A percentile compares a stretch with the other conserved stretches of the same genome.
Conservation (phyloP, 441 rosid species). For the Erodium moschatum region DNA sequence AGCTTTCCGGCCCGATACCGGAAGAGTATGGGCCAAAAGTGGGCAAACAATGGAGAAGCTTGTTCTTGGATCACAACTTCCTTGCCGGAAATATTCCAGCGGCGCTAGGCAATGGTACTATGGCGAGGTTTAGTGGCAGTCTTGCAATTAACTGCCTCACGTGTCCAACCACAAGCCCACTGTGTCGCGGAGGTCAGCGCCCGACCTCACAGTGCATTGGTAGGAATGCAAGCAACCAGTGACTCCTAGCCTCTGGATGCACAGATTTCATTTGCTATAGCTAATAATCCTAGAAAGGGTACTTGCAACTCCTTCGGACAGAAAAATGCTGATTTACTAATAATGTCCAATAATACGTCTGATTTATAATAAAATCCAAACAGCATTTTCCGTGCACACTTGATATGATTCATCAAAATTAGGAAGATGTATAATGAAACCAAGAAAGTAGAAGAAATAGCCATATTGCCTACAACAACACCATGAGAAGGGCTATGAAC, state of each 20-base stretch:
- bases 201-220: slow-evolving; percentile 34
- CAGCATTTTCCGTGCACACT: neutral
- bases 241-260: neutral
- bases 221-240: neutral
- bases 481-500: neutral
- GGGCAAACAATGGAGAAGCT: slow-evolving; percentile 38
- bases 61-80: slow-evolving; percentile 44
- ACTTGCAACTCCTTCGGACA: neutral
- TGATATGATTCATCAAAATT: neutral
- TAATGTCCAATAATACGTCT: neutral
- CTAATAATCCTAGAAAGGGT: neutral
- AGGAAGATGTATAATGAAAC: neutral
- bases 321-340: neutral
- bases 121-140: slow-evolving; percentile 33
- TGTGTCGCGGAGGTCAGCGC: slow-evolving; percentile 43
- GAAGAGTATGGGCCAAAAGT: slow-evolving; percentile 32
- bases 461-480: neutral
- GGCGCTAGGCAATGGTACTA: slow-evolving; percentile 21
- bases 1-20: slow-evolving; percentile 36
- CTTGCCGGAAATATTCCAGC: slow-evolving; percentile 40
- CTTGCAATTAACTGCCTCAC: slow-evolving; percentile 43
- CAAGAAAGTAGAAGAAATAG: neutral
- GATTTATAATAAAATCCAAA: neutral
- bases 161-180: slow-evolving; percentile 25
- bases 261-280: neutral